These are phyloP conservation scores for Garcia nutans DNA, from an alignment of 345 rosid genomes.

Conservation along the genomic window DNA sequence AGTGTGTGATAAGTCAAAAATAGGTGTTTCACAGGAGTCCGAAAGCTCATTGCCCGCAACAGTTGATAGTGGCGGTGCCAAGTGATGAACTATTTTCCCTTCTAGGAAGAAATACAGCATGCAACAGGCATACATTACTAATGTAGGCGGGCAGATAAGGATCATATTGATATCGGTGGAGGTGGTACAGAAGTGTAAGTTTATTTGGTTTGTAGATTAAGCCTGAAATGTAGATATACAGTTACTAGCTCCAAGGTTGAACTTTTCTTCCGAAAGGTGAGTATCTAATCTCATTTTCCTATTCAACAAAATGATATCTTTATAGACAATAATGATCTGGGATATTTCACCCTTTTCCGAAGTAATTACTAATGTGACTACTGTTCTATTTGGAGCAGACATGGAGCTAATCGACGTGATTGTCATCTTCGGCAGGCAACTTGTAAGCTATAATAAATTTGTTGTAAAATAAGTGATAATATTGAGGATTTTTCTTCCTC, in stretches of 20 bases:
- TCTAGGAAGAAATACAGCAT: slow-evolving; percentile 7
- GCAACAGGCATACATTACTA: neutral
- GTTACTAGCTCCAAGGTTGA: neutral
- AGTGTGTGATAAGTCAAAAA: slow-evolving; percentile 45
- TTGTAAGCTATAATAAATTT: neutral
- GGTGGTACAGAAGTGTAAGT: neutral
- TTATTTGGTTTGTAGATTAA: slow-evolving; percentile 10
- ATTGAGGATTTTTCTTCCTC: neutral
- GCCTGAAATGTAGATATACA: slow-evolving; percentile 18
- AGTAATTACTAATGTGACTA: neutral
- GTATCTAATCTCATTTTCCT: neutral
- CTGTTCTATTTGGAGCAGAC: slow-evolving; percentile 2
- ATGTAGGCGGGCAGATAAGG: neutral
- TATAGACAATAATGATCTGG: neutral
- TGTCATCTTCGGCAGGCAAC: neutral
- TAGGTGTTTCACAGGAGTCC: slow-evolving; percentile 24
- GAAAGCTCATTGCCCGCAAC: slow-evolving; percentile 17
- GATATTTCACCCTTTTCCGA: neutral
- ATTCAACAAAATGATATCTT: neutral
- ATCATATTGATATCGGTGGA: neutral
- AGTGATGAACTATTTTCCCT: slow-evolving; percentile 8
- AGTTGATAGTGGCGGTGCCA: slow-evolving; percentile 28
- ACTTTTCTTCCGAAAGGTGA: slow-evolving; percentile 14
- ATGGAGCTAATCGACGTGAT: neutral
- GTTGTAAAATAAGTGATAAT: slow-evolving; percentile 1